Percentiles rank a stretch among this genome's conserved stretches.
Conservation (phyloP, 75 land plant genomes). For the Larix kaempferi region DNA sequence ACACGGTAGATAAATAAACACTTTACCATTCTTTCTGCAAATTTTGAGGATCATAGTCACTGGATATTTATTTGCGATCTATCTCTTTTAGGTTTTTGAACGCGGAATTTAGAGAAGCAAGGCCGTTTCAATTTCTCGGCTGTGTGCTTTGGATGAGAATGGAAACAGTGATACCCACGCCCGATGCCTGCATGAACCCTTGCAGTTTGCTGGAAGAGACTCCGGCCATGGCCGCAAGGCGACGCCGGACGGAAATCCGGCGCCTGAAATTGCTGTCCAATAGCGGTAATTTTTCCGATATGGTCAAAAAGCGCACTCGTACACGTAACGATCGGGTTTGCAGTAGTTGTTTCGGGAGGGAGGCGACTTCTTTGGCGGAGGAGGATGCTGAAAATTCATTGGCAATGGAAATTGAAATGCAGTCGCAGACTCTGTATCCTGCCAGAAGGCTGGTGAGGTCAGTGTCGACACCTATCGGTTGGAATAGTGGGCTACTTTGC, state of each 20-base stretch:
- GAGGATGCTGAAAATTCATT: background rate
- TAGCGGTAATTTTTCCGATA: background rate
- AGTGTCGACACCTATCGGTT: conserved; percentile 7
- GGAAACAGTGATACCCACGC: too few relatives aligned
- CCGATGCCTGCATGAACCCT: too few relatives aligned
- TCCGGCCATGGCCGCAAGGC: background rate
- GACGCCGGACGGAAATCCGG: background rate
- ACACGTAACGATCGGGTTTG: background rate
- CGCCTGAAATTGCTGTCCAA: background rate
- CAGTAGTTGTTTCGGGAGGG: conserved; percentile 8
- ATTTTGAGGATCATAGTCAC: too few relatives aligned
- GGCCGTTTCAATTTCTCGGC: too few relatives aligned
- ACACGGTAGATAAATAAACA: too few relatives aligned
- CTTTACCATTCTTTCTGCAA: too few relatives aligned
- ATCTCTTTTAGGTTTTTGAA: too few relatives aligned
- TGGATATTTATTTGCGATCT: too few relatives aligned
- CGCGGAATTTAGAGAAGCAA: too few relatives aligned
- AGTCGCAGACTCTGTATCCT: background rate
- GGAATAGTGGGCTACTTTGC: background rate
- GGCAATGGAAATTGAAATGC: background rate
- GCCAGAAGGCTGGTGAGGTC: conserved; percentile 11
- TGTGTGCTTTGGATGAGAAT: too few relatives aligned
- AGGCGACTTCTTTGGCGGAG: background rate
- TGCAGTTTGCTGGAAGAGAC: too few relatives aligned
- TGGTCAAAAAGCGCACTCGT: conserved; percentile 3